Evolutionary conservation across 108 stramenopile species (phyloP), one percentile per base, ranked within the genome.

Genomic region (Asterionellopsis glacialis): DNA sequence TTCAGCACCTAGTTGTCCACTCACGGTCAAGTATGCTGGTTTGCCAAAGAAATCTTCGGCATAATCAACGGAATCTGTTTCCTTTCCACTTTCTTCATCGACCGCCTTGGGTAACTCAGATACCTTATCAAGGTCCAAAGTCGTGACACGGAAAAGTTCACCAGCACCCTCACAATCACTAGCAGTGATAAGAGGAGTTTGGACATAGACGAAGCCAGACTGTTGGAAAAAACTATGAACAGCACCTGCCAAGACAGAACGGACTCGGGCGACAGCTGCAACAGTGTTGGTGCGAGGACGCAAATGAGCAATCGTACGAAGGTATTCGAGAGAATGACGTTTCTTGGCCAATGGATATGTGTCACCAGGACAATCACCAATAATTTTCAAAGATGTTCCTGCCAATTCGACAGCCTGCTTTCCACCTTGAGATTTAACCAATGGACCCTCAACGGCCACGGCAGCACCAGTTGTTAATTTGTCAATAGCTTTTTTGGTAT

Each of bases 161-260:
- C 98, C 98, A 11, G 97, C 98, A 15, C 98, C 98, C 79, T 99
- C 98, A 72, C 96, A 97, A 73, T 99, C 98, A 26, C 89, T 90
- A 10, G 96, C 90, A 4, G 98, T 99, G 57, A 99, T 96, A 51
- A 99, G 57, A 5, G 98, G 98, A 18, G 97, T 96, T 67, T 98
- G 97, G 12, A 99, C 91, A 67, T 98, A 95, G 18, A 89, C 76
- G 69, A 96, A 98, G 9, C 95, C 97, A 45, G 83, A 59, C 9
- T 72, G 41, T 57, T 97, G 95, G 67, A 98, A 98, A 51, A 97
- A 97, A 16, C 73, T 25, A 69, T 97, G 95, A 42, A 94, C 80
- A 23, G 93, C 81, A 21, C 86, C 85, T 0, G 97, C 94, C 39
- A 98, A 70, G 6, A 66, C 67, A 6, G 92, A 93, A 6, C 97